These are phyloP conservation scores for Mortierella sp. DNA, from an alignment of 371 early-diverging fungal genomes.

Conservation along the genomic window DNA sequence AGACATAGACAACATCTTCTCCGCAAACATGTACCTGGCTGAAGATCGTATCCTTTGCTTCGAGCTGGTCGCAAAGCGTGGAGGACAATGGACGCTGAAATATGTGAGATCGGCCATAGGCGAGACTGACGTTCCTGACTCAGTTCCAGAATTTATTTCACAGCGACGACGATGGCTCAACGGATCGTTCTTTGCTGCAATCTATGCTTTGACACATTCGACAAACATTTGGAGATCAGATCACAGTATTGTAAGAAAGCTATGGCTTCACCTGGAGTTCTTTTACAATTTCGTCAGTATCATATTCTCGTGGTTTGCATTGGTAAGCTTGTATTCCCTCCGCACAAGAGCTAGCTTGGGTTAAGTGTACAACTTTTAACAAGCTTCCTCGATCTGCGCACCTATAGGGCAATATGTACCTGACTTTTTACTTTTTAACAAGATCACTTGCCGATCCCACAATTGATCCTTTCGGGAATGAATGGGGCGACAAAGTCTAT, in stretches of 20 bases:
- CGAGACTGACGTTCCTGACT: slow-evolving; percentile 89
- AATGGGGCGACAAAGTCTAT: slow-evolving; percentile 73
- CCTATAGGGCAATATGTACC: slow-evolving; percentile 81
- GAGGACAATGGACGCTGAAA: slow-evolving; percentile 76
- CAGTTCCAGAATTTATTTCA: slow-evolving; percentile 87
- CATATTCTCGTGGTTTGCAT: slow-evolving; percentile 82
- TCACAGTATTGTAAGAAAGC: slow-evolving; percentile 72
- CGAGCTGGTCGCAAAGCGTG: slow-evolving; percentile 86
- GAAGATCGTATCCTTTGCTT: slow-evolving; percentile 92
- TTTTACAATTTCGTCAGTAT: slow-evolving; percentile 79
- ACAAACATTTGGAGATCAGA: slow-evolving; percentile 79
- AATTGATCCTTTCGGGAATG: slow-evolving; percentile 76
- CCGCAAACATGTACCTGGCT: slow-evolving; percentile 84
- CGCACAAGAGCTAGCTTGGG: not conserved
- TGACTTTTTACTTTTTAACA: slow-evolving; percentile 88
- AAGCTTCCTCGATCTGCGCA: not conserved
- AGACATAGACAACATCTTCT: slow-evolving; percentile 67
- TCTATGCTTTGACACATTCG: slow-evolving; percentile 88
- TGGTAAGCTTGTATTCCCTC: slow-evolving; percentile 58
- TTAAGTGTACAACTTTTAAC: not conserved
- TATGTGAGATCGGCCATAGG: slow-evolving; percentile 79
- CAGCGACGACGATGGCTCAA: slow-evolving; percentile 96
- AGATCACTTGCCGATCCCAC: slow-evolving; percentile 63
- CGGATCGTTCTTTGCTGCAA: slow-evolving; percentile 94
- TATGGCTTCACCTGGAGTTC: slow-evolving; percentile 76